Evolutionary conservation across 768 basidiomycete genomes (phyloP).

Genomic region (Termitomyces sp.): DNA sequence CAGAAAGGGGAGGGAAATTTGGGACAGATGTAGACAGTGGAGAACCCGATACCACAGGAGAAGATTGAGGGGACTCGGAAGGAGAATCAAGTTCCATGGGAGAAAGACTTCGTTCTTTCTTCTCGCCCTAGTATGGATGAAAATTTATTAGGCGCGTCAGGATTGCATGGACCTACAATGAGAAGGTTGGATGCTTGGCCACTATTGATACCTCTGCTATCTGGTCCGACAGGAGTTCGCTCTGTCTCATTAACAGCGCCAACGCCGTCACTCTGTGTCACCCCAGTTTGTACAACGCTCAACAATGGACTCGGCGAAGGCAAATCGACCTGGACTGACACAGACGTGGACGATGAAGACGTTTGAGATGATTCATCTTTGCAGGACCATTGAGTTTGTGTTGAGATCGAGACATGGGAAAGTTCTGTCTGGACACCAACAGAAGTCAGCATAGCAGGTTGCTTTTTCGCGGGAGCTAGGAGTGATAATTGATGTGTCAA

Average conservation of each 20-base stretch:
- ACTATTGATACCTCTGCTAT: background rate
- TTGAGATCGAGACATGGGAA: conserved; percentile 30
- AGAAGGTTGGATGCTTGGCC: background rate
- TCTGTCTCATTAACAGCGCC: conserved; percentile 20
- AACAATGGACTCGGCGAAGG: conserved; percentile 5
- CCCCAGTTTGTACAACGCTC: conserved; percentile 14
- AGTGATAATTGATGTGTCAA: background rate
- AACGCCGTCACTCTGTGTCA: conserved; percentile 11
- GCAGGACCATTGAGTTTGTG: conserved; percentile 26
- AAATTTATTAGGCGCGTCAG: conserved; percentile 3
- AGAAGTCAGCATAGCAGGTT: conserved; percentile 27
- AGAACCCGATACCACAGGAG: conserved; percentile 5
- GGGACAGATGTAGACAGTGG: conserved; percentile 1
- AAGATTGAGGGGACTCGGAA: conserved; percentile 28
- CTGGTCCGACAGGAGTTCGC: background rate
- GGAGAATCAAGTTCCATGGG: conserved; percentile 62
- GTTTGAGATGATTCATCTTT: conserved; percentile 21
- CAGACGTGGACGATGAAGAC: conserved; percentile 11
- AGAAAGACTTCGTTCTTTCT: conserved; percentile 44
- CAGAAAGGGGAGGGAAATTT: background rate
- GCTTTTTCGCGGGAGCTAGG: conserved; percentile 8
- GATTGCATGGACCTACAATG: conserved; percentile 13
- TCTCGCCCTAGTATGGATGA: conserved; percentile 8
- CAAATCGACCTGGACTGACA: conserved; percentile 19
- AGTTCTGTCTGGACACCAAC: conserved; percentile 40